These are phyloP conservation scores for Globisporangium nodosum DNA, from an alignment of 352 stramenopile genomes.

Conservation along the genomic window DNA sequence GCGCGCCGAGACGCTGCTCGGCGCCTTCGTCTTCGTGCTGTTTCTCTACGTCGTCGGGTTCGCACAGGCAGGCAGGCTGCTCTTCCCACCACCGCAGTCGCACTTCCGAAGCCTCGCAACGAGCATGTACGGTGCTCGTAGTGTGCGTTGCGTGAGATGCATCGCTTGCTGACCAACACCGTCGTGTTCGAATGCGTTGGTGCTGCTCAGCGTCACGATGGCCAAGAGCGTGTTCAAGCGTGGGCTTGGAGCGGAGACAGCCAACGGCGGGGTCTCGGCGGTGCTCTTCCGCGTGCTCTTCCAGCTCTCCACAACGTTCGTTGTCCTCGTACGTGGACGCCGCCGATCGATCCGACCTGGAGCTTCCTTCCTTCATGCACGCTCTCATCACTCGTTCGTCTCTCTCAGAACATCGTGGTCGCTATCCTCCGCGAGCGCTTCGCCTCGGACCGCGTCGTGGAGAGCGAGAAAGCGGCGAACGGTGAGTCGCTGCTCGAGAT, in stretches of 20 bases:
- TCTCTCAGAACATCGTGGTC: constrained; percentile 45
- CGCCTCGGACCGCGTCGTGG: constrained; percentile 17
- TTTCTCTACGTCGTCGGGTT: constrained; percentile 40
- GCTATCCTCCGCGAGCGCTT: constrained; percentile 62
- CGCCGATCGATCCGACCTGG: not conserved
- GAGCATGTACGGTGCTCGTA: constrained; percentile 33
- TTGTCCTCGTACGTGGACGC: constrained; percentile 27
- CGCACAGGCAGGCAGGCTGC: constrained; percentile 33
- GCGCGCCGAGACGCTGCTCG: constrained; percentile 31
- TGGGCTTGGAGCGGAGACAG: not conserved
- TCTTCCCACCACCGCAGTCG: constrained; percentile 27
- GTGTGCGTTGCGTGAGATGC: not conserved
- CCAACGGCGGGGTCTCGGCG: not conserved
- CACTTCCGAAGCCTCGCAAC: constrained; percentile 32
- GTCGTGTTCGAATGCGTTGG: not conserved
- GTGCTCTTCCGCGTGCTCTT: constrained; percentile 28
- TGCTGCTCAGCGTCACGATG: constrained; percentile 23
- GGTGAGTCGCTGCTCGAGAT: constrained; percentile 41
- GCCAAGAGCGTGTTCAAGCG: constrained; percentile 14
- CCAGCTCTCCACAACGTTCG: constrained; percentile 34
- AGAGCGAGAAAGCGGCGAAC: constrained; percentile 9
- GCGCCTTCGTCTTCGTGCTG: constrained; percentile 32
- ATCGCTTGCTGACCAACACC: not conserved
- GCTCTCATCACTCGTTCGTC: not conserved
- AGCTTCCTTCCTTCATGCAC: not conserved